Base-by-base conservation (phyloP, 1,284 basidiomycete genomes). In the Prillingera fragicola region DNA sequence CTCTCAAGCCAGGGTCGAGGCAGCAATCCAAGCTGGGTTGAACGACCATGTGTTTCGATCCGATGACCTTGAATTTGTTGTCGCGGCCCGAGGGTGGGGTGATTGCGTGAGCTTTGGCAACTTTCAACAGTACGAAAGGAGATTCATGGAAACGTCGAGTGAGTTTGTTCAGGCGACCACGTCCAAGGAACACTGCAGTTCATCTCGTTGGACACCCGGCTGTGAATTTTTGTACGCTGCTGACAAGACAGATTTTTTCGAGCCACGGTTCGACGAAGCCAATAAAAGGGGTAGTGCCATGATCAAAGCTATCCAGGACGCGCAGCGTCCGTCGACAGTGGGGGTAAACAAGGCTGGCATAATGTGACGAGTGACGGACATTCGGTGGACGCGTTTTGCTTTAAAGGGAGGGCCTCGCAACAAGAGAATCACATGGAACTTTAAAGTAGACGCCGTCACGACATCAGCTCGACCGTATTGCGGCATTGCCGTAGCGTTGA, bases 21-120 rank as follows among this genome's bases (percentile, higher is more conserved):
- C 75, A 4, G 85, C 89, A 0, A 78, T 95, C 40, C 72, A 83
- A 49, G 86, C 89, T 0, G 87, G 86, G 0, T 68, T 91, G 18
- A 73, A 80, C 48, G 85, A 94, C 57, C 78, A 79, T n/a, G 81
- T 82, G 59, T 89, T 95, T 65, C 77, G 92, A 6, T 78, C 83
- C 1, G 78, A 98, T 60, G 95, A 98, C 68, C 77, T 91, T 37
- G 94, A 97, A 70, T 98, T 97, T 62, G 84, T 92, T 31, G 76
- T 96, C 21, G 94, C 90, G 0, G 89, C 92, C 0, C 76, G 92
- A n/a, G 92, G 91, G 2, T 98, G 95, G 94, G 87, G 85, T 60
- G 87, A 95, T 70, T 90, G 87, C 62, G 88, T 98, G 33, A 82
- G 80, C 39, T 94, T 95, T 72, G 89, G 90, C 27, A 84, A 79